These are phyloP conservation scores for Calycina herbarum DNA, from an alignment of 2,329 filamentous ascomycete species.

Conservation along the genomic window DNA sequence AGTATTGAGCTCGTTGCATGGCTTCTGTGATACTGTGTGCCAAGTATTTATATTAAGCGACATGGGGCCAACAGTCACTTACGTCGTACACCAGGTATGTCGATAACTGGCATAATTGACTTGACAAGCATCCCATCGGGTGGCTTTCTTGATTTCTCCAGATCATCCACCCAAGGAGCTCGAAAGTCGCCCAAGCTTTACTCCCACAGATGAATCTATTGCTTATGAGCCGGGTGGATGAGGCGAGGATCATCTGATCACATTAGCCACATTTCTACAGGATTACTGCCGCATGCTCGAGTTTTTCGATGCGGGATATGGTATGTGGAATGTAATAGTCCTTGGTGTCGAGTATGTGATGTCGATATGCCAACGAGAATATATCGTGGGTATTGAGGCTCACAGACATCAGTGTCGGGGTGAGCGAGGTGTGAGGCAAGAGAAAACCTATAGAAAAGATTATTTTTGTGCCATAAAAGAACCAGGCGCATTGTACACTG, in stretches of 20 bases:
- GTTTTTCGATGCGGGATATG: constrained; percentile 47
- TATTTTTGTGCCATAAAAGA: too few species aligned
- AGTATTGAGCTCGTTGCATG: too few species aligned
- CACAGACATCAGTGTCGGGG: too few species aligned
- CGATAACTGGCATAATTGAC: constrained; percentile 60
- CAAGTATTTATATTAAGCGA: too few species aligned
- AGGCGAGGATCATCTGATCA: constrained; percentile 44
- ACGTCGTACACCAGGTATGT: constrained; percentile 23
- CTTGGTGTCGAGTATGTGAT: constrained; percentile 60
- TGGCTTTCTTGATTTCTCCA: constrained; percentile 32
- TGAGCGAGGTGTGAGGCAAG: too few species aligned
- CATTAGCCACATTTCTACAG: constrained; percentile 60
- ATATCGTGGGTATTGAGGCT: too few species aligned
- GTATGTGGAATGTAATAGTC: constrained; percentile 74
- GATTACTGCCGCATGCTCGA: constrained; percentile 55
- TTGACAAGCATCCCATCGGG: constrained; percentile 57
- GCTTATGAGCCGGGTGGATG: too few species aligned
- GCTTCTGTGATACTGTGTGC: too few species aligned
- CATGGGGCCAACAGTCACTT: too few species aligned
- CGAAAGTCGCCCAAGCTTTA: constrained; percentile 22
- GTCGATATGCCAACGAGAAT: too few species aligned
- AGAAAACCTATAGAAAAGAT: too few species aligned
- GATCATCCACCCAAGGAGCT: constrained; percentile 26
- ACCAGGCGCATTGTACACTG: neutral
- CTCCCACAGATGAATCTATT: constrained; percentile 38